phyloP scores from a whole-genome alignment of 306 rosid species.

The Comarum palustre region DNA sequence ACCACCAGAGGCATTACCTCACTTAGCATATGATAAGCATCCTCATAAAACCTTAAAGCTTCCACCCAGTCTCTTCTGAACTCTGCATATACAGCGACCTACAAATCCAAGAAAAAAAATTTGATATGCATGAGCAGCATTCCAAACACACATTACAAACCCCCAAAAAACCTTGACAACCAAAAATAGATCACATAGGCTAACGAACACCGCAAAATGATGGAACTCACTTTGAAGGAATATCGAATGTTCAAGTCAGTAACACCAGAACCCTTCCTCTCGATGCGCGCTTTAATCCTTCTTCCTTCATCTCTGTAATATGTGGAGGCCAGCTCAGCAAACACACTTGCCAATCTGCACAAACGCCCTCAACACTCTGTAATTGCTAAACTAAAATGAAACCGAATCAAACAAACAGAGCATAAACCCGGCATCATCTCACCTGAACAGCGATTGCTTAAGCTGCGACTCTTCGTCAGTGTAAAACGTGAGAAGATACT shows the following conservation, averaged over 20 bases:
- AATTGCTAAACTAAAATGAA: not conserved
- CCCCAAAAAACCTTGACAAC: not conserved
- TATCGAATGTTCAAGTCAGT: constrained; percentile 73
- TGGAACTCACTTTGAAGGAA: constrained; percentile 71
- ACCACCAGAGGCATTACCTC: constrained; percentile 49
- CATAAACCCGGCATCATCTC: not conserved
- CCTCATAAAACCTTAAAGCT: constrained; percentile 85
- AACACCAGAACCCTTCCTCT: constrained; percentile 60
- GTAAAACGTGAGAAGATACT: constrained; percentile 49
- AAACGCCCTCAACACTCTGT: not conserved
- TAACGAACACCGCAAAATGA: not conserved
- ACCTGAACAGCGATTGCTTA: constrained; percentile 58
- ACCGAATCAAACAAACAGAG: not conserved
- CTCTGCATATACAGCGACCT: constrained; percentile 98
- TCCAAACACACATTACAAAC: constrained; percentile 4
- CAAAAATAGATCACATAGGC: not conserved
- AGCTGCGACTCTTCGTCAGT: constrained; percentile 56
- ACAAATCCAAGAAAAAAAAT: constrained; percentile 44
- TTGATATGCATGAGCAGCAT: constrained; percentile 27
- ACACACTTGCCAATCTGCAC: constrained; percentile 59
- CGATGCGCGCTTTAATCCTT: constrained; percentile 66
- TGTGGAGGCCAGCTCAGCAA: constrained; percentile 60
- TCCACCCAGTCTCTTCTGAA: constrained; percentile 90
- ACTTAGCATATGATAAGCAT: constrained; percentile 76
- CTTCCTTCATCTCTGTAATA: constrained; percentile 87